Conservation (phyloP, 345 rosid species). For the Odontarrhena argentea region DNA sequence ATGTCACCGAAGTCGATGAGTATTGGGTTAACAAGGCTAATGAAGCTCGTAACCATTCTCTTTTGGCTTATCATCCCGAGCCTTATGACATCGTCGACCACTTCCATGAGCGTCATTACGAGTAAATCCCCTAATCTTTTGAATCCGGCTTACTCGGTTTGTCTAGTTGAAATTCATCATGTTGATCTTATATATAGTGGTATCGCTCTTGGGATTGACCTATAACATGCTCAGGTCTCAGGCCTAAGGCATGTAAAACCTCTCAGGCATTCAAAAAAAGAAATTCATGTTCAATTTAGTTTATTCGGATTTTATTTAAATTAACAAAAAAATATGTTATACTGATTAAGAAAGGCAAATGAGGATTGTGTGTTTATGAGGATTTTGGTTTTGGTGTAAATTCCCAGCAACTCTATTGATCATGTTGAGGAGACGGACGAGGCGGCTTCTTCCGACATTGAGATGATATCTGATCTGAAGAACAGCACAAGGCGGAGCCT, state of each 20-base stretch:
- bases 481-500: conserved; percentile 64
- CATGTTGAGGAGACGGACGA: conserved; percentile 14
- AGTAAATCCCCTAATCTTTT: conserved; percentile 16
- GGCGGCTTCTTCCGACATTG: conserved; percentile 6
- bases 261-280: no score
- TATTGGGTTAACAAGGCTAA: conserved; percentile 56
- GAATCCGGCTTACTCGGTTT: not conserved
- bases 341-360: no score
- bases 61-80: conserved; percentile 45
- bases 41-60: conserved; percentile 40
- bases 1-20: conserved; percentile 51
- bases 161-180: not conserved
- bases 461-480: conserved; percentile 27
- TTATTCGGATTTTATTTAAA: no score
- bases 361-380: conserved; percentile 5
- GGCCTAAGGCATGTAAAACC: no score
- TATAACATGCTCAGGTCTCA: no score
- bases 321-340: no score
- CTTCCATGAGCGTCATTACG: conserved; percentile 46
- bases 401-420: conserved; percentile 41
- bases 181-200: no score
- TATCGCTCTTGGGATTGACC: no score
- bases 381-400: conserved; percentile 17
- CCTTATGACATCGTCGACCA: conserved; percentile 55
- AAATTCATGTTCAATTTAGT: no score